A percentile compares a stretch with the other conserved stretches of the same genome.
Conservation (phyloP, 495 filamentous ascomycete genomes). For the Aspergillus kassunensis region DNA sequence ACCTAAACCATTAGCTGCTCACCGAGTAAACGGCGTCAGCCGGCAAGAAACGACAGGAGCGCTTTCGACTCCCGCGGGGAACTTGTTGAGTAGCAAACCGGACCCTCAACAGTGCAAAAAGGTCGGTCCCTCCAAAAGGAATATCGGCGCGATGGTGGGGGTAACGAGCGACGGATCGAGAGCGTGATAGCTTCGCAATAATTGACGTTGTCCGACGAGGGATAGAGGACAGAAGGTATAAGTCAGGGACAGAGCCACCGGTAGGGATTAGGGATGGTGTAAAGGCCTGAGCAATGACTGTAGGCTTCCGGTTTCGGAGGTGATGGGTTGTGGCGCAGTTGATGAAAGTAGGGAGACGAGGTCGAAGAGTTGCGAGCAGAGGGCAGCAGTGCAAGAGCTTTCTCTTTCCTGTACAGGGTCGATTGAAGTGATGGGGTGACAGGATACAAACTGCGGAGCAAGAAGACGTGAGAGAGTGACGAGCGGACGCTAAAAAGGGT, state of each 20-base stretch:
- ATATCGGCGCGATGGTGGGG: slow-evolving; percentile 12
- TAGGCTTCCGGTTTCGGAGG: slow-evolving; percentile 18
- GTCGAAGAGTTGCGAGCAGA: slow-evolving; percentile 7
- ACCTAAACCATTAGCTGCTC: slow-evolving; percentile 23
- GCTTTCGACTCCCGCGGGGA: slow-evolving; percentile 2
- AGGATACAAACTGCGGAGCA: slow-evolving; percentile 26
- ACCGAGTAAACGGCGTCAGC: slow-evolving; percentile 26
- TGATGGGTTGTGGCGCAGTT: slow-evolving; percentile 18
- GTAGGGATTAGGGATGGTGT: slow-evolving; percentile 11
- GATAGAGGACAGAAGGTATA: slow-evolving; percentile 16
- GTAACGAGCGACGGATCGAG: not conserved
- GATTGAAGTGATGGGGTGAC: slow-evolving; percentile 22
- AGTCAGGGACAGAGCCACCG: slow-evolving; percentile 7
- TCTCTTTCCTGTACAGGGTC: slow-evolving; percentile 2
- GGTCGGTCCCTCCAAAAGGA: not conserved
- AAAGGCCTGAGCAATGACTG: slow-evolving; percentile 20
- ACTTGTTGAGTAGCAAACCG: not conserved
- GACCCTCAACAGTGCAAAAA: not conserved
- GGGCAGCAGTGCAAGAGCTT: slow-evolving; percentile 7
- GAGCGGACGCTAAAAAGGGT: slow-evolving; percentile 29
- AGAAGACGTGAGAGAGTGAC: slow-evolving; percentile 23
- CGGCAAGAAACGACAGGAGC: slow-evolving; percentile 7
- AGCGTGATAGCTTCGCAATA: slow-evolving; percentile 9
- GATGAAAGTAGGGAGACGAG: slow-evolving; percentile 19
- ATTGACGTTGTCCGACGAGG: slow-evolving; percentile 8